Evolutionary conservation across 2,329 filamentous ascomycete genomes (phyloP).

Genomic region (Pseudomassariella vexata): DNA sequence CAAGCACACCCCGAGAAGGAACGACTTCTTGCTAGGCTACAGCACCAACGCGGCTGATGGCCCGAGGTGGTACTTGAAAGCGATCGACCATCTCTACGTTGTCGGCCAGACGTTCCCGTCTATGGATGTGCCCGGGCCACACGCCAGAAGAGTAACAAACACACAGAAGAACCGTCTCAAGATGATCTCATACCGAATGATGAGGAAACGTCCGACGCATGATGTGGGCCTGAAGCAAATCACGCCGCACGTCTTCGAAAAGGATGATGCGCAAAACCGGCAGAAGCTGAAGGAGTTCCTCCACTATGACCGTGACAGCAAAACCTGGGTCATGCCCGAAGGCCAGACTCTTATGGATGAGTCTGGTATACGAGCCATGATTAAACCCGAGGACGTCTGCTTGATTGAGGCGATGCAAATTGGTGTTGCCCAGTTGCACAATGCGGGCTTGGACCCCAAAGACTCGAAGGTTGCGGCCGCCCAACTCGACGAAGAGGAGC

Average conservation of each 20-base stretch:
- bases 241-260: conserved; percentile 86
- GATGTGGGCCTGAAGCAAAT: conserved; percentile 75
- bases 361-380: conserved; percentile 74
- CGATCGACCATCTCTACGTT: conserved; percentile 83
- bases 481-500: conserved; percentile 62
- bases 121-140: conserved; percentile 85
- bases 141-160: conserved; percentile 91
- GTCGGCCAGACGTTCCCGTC: conserved; percentile 93
- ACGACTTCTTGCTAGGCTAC: conserved; percentile 82
- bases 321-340: conserved; percentile 75
- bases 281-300: conserved; percentile 98
- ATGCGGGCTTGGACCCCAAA: conserved; percentile 76
- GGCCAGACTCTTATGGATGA: conserved; percentile 76
- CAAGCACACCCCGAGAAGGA: conserved; percentile 69
- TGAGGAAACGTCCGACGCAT: conserved; percentile 66
- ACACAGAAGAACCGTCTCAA: conserved; percentile 95
- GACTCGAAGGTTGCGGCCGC: conserved; percentile 41
- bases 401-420: conserved; percentile 95
- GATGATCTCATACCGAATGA: conserved; percentile 89
- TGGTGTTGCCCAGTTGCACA: conserved; percentile 81
- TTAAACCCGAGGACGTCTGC: conserved; percentile 93
- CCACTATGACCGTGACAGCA: conserved; percentile 78
- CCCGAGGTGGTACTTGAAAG: conserved; percentile 75
- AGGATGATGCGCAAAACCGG: conserved; percentile 82
- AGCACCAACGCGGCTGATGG: conserved; percentile 76